Evolutionary conservation across 208 protist genomes (phyloP).

Genomic region (Wallacemonas sp.): DNA sequence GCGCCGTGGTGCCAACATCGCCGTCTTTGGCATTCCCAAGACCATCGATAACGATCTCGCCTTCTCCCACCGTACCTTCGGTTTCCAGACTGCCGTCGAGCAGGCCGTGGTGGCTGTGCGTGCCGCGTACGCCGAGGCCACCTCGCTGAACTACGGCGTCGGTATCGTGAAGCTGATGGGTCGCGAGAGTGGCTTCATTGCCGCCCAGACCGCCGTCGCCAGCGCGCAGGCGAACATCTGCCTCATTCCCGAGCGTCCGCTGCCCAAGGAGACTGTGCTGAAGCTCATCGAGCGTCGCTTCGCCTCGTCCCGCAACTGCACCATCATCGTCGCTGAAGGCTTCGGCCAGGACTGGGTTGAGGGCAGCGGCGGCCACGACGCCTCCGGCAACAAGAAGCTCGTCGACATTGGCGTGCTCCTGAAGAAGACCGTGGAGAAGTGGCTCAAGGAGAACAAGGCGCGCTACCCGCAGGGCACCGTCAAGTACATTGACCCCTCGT

Average conservation of each 20-base stretch:
- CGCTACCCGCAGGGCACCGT: conserved; percentile 73
- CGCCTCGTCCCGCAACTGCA: conserved; percentile 66
- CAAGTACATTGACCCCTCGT: conserved; percentile 97
- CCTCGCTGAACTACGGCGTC: conserved; percentile 87
- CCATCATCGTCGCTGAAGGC: conserved; percentile 96
- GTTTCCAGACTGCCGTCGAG: conserved; percentile 95
- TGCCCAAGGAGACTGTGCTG: conserved; percentile 84
- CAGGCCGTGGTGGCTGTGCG: conserved; percentile 84
- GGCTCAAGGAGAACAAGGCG: conserved; percentile 67
- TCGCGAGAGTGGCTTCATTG: conserved; percentile 94
- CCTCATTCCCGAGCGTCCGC: conserved; percentile 90
- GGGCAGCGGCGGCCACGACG: conserved; percentile 67
- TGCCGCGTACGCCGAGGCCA: conserved; percentile 90
- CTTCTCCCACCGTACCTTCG: conserved; percentile 94
- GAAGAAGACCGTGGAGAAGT: conserved; percentile 79
- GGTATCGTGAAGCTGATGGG: conserved; percentile 97
- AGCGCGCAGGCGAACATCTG: conserved; percentile 91
- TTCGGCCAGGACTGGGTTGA: conserved; percentile 89
- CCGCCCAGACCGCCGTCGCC: conserved; percentile 89
- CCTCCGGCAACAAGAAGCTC: conserved; percentile 92
- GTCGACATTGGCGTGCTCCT: conserved; percentile 91
- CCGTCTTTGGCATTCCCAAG: conserved; percentile 94
- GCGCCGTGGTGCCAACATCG: conserved; percentile 77
- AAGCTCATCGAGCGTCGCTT: conserved; percentile 83
- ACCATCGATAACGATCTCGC: conserved; percentile 96